Conservation (phyloP, 2,329 filamentous ascomycete species). For the Alternaria novae-zelandiae region DNA sequence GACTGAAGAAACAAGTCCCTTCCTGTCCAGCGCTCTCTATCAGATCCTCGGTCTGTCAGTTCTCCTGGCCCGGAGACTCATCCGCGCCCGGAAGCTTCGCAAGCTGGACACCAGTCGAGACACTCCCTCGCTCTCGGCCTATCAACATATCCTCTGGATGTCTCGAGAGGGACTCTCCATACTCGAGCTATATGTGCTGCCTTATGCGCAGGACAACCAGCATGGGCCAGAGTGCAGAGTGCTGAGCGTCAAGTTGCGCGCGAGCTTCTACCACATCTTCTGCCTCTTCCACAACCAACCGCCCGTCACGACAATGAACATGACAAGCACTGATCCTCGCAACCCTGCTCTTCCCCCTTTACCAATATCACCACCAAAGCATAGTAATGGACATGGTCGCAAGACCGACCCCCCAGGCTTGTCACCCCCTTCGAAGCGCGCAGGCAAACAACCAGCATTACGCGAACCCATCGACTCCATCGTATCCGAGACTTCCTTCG, state of each 20-base stretch:
- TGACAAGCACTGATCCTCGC: constrained; percentile 40
- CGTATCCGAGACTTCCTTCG: constrained; percentile 57
- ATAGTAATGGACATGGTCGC: constrained; percentile 33
- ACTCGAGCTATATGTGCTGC: constrained; percentile 83
- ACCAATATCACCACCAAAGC: constrained; percentile 27
- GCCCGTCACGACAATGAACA: constrained; percentile 59
- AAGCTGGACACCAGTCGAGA: constrained; percentile 79
- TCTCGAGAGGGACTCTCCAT: constrained; percentile 89
- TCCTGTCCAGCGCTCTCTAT: constrained; percentile 83
- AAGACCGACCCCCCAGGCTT: constrained; percentile 31
- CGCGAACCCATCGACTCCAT: constrained; percentile 58
- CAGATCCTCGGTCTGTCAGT: constrained; percentile 91
- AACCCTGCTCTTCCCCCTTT: constrained; percentile 30
- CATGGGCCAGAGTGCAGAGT: constrained; percentile 82
- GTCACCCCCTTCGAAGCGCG: constrained; percentile 41
- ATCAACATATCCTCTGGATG: constrained; percentile 94
- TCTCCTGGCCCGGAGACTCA: constrained; percentile 81
- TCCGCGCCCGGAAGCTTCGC: constrained; percentile 81
- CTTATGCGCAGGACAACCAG: constrained; percentile 72
- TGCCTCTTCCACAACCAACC: constrained; percentile 95
- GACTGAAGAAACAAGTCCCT: constrained; percentile 76
- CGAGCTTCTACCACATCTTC: constrained; percentile 96
- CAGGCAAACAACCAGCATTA: constrained; percentile 49
- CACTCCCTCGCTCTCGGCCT: constrained; percentile 80
- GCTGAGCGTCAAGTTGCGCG: constrained; percentile 86